Evolutionary conservation across 2,329 filamentous ascomycete genomes (phyloP), one percentile per base, ranked within the genome.

Genomic region (Trichoderma polysporum): DNA sequence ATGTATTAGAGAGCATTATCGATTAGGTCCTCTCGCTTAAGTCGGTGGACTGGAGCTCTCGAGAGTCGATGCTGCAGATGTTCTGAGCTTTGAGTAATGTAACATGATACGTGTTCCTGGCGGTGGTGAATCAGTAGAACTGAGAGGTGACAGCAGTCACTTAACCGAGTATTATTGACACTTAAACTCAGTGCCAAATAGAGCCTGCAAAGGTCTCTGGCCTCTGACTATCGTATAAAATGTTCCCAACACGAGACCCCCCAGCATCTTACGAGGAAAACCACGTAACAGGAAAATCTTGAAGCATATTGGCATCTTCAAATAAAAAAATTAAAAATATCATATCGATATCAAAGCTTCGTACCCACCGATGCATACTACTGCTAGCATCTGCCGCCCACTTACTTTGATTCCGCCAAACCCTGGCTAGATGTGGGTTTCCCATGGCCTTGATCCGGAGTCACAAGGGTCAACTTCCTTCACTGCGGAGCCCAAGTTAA

Each of bases 51-150:
- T 45, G 37, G 37, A 45, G 37, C 56, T 41, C 54, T 39, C 22
- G n/a, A 27, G 25, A 10, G 47, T 49, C 47, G 37, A 58, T 45
- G 17, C 56, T 58, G 37, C 37, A 58, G 56, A 58, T 17, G 8
- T 27, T 29, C 47, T 52, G 59, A 62, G 27, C 13, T 25, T 2
- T 33, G 59, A 13, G 59, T 33, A 63, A 54, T 63, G 59, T 54
- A 54, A 63, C 59, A 63, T 53, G 59, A 63, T 63, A 63, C 58
- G 58, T 61, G 58, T 61, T 63, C 49, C 59, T 63, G 35, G 59
- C 25, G 59, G 31, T 52, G 47, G 33, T 31, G 59, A 62, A 52
- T 27, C 57, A 22, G 27, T 33, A 12, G n/a, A 53, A 39, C 25
- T 37, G 47, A 39, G 17, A 54, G 49, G n/a, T 41, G 59, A 52